phyloP scores from a whole-genome alignment of 805 yeast species.

The Lachancea sp. region DNA sequence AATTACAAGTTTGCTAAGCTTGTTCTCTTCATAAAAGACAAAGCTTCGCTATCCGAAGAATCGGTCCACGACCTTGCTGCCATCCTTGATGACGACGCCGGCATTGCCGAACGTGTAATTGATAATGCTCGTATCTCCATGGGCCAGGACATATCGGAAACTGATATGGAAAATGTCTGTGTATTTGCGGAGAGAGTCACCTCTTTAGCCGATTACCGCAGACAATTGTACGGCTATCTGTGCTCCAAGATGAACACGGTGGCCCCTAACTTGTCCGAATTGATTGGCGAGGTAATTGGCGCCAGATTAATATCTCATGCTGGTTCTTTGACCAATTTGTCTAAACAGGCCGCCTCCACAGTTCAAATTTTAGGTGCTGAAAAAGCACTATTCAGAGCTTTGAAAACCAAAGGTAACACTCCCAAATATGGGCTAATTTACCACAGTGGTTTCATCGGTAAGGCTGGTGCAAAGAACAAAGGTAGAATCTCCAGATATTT shows the following conservation, averaged over 20 bases:
- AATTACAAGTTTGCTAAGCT: conserved; percentile 81
- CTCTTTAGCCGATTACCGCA: conserved; percentile 84
- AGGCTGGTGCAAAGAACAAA: conserved; percentile 93
- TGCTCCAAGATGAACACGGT: conserved; percentile 95
- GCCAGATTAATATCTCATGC: conserved; percentile 98
- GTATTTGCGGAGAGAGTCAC: conserved; percentile 93
- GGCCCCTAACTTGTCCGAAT: conserved; percentile 94
- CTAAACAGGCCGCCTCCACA: conserved; percentile 98
- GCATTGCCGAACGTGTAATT: conserved; percentile 80
- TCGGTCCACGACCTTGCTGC: conserved; percentile 88
- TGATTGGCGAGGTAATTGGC: conserved; percentile 98
- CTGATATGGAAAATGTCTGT: conserved; percentile 86
- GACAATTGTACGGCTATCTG: conserved; percentile 74
- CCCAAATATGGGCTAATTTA: conserved; percentile 94
- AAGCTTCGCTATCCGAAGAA: conserved; percentile 72
- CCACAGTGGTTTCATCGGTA: conserved; percentile 91
- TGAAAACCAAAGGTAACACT: conserved; percentile 93
- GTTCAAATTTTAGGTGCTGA: conserved; percentile 98
- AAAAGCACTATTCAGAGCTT: conserved; percentile 92
- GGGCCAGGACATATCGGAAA: conserved; percentile 97
- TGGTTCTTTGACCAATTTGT: conserved; percentile 91
- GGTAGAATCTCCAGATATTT: conserved; percentile 98
- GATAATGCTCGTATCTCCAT: conserved; percentile 95
- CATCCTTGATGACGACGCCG: conserved; percentile 80
- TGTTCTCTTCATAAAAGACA: conserved; percentile 78